phyloP scores from a whole-genome alignment of 2,329 filamentous ascomycete species.

The Aspergillus latus region DNA sequence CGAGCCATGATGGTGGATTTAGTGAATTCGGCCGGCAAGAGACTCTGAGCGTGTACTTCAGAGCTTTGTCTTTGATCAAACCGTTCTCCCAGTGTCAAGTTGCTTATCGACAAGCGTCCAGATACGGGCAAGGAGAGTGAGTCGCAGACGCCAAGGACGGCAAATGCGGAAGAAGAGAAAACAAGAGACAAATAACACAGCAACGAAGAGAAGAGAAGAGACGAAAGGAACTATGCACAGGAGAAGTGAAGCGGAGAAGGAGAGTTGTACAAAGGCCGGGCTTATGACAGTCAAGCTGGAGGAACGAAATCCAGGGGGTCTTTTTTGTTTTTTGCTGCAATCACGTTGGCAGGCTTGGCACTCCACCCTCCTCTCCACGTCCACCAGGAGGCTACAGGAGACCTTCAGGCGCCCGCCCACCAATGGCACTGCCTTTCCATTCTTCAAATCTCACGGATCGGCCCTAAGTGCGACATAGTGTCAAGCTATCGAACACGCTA shows the following conservation, averaged over 20 bases:
- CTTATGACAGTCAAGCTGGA: constrained; percentile 14
- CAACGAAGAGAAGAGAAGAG: constrained; percentile 2
- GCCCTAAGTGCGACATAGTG: no score
- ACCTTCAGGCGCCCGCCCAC: neutral
- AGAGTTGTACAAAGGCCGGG: constrained; percentile 2
- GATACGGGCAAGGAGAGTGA: neutral
- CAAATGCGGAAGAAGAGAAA: neutral
- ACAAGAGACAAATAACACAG: neutral
- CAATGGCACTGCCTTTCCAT: neutral
- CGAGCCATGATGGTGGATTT: constrained; percentile 34
- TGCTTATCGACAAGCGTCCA: constrained; percentile 1
- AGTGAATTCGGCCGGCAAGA: neutral
- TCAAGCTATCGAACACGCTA: constrained; percentile 5
- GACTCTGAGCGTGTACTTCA: neutral
- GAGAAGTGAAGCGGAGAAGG: neutral
- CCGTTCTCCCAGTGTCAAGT: neutral
- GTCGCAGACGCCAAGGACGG: neutral
- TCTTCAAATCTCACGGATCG: neutral
- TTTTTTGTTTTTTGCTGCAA: constrained; percentile 6
- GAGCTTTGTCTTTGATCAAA: neutral
- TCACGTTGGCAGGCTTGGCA: constrained; percentile 5
- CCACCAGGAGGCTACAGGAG: neutral
- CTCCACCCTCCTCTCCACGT: constrained; percentile 1
- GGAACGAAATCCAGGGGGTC: constrained; percentile 13
- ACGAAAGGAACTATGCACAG: neutral